These are phyloP conservation scores for Colletotrichum orchidophilum DNA, from an alignment of 2,329 filamentous ascomycete genomes.

Conservation along the genomic window DNA sequence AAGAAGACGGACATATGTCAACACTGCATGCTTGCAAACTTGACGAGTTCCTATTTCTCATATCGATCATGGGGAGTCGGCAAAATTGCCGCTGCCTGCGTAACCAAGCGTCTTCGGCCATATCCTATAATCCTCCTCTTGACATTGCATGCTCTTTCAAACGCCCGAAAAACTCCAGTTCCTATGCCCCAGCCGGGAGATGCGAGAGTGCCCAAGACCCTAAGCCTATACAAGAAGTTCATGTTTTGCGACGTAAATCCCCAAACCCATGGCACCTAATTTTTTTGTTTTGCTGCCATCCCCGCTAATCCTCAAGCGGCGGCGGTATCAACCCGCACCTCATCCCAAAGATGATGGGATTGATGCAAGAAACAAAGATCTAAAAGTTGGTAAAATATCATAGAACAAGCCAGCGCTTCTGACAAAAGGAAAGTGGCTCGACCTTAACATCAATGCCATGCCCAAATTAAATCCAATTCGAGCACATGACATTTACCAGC, in stretches of 20 bases:
- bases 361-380: background rate
- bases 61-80: background rate
- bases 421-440: background rate
- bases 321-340: conserved; percentile 10
- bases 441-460: background rate
- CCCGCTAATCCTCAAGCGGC: background rate
- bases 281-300: background rate
- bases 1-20: background rate
- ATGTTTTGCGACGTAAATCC: background rate
- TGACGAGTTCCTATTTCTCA: background rate
- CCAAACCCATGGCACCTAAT: background rate
- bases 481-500: background rate
- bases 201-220: conserved; percentile 7
- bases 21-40: background rate
- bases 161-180: conserved; percentile 20
- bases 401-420: background rate
- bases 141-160: background rate
- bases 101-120: conserved; percentile 14
- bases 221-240: conserved; percentile 6
- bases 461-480: background rate
- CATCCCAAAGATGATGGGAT: background rate
- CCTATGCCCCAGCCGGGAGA: conserved; percentile 23
- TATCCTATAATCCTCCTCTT: conserved; percentile 20
- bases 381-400: background rate
- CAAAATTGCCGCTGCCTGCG: background rate